Evolutionary conservation across 768 basidiomycete species (phyloP).

Genomic region (Leccinum disarticulatum): DNA sequence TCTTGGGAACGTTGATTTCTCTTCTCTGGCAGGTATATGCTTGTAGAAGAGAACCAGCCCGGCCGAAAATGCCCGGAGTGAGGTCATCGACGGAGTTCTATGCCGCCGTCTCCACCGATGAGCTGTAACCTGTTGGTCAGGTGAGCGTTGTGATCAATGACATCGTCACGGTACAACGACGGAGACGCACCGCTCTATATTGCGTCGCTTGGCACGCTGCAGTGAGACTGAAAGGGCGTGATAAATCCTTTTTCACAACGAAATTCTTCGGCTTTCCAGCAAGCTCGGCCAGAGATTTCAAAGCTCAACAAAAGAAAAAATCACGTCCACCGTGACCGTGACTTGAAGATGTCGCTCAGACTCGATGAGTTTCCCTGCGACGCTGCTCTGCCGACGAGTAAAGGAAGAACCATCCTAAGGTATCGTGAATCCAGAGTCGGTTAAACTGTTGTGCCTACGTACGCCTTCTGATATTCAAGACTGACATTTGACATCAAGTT

Average conservation of each 20-base stretch:
- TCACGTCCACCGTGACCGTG: no score
- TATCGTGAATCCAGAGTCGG: conserved; percentile 19
- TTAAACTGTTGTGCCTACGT: conserved; percentile 36
- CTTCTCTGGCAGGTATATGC: conserved; percentile 93
- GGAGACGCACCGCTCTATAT: conserved; percentile 86
- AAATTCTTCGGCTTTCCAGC: conserved; percentile 78
- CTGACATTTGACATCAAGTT: conserved; percentile 66
- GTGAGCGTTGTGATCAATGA: conserved; percentile 11
- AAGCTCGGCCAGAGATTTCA: conserved; percentile 87
- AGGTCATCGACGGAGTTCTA: conserved; percentile 98
- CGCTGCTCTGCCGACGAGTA: conserved; percentile 98
- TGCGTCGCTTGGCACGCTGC: conserved; percentile 92
- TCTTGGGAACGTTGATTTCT: conserved; percentile 98
- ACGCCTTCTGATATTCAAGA: conserved; percentile 99
- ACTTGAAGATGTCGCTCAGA: conserved; percentile 66
- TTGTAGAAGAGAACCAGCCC: conserved; percentile 98
- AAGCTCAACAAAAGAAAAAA: conserved; percentile 71
- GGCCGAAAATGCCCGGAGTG: conserved; percentile 85
- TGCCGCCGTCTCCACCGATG: conserved; percentile 73
- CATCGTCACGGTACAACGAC: conserved; percentile 21
- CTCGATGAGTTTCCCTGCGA: conserved; percentile 90
- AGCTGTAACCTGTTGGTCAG: conserved; percentile 70
- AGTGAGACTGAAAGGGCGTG: conserved; percentile 83
- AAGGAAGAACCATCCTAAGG: conserved; percentile 93
- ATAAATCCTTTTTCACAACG: conserved; percentile 85